These are phyloP conservation scores for Musa troglodytarum DNA, from an alignment of 176 grass and related monocot species.

Conservation along the genomic window DNA sequence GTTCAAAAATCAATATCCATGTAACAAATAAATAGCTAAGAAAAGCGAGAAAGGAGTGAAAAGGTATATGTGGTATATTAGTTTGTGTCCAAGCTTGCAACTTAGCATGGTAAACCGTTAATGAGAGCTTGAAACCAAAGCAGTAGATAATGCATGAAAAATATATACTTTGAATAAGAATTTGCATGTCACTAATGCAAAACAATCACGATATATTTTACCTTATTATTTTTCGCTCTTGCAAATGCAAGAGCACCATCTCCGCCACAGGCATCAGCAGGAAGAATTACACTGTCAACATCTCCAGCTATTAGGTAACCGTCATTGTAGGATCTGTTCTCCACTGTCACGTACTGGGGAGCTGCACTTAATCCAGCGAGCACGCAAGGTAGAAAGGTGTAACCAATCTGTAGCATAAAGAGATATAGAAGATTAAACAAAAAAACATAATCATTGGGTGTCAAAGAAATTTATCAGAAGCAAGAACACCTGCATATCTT, in stretches of 20 bases:
- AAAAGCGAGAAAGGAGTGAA: not conserved
- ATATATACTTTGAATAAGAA: not conserved
- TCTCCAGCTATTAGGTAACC: conserved; percentile 51
- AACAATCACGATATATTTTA: not conserved
- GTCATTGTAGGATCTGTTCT: conserved; percentile 21
- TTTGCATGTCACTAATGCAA: not conserved
- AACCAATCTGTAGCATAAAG: conserved; percentile 54
- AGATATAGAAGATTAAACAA: conserved; percentile 6
- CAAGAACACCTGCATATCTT: not conserved
- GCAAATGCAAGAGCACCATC: conserved; percentile 79
- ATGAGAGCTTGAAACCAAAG: too few relatives aligned
- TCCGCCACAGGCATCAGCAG: conserved; percentile 68
- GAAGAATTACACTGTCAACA: conserved; percentile 84
- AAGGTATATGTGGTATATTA: not conserved
- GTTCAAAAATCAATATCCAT: not conserved
- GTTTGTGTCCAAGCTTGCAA: not conserved
- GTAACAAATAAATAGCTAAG: not conserved
- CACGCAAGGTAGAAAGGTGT: conserved; percentile 90
- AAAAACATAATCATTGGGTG: not conserved
- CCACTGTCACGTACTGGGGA: conserved; percentile 61
- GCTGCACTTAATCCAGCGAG: conserved; percentile 75
- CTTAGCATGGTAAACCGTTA: too few relatives aligned
- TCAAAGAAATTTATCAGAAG: not conserved
- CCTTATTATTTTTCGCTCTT: conserved; percentile 52
- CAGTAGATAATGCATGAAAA: too few relatives aligned